These are phyloP conservation scores for Conticribra weissflogii DNA, from an alignment of 108 stramenopile species.

Conservation along the genomic window DNA sequence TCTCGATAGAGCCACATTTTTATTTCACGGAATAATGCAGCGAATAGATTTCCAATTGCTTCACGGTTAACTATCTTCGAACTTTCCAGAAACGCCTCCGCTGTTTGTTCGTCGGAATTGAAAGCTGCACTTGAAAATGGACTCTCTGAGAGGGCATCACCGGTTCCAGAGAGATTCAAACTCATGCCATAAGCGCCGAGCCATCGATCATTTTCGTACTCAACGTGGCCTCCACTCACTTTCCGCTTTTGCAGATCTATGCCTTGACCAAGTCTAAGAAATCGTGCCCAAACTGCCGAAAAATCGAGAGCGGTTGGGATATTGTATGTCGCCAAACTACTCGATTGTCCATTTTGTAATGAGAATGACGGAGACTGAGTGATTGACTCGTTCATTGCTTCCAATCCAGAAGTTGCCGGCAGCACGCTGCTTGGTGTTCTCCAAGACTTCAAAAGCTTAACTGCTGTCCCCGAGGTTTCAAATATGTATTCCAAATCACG, in stretches of 20 bases:
- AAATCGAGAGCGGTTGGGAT: constrained; percentile 70
- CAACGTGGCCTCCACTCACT: constrained; percentile 87
- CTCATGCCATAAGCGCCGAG: constrained; percentile 83
- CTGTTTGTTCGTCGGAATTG: constrained; percentile 39
- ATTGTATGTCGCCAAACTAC: constrained; percentile 43
- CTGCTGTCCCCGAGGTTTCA: constrained; percentile 86
- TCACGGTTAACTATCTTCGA: constrained; percentile 47
- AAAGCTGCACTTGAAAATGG: constrained; percentile 53
- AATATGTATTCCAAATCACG: constrained; percentile 91
- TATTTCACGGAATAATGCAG: constrained; percentile 80
- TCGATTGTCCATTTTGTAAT: constrained; percentile 4
- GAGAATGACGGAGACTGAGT: constrained; percentile 36
- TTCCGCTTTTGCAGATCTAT: constrained; percentile 89
- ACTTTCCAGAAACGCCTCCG: constrained; percentile 26
- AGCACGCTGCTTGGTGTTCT: constrained; percentile 36
- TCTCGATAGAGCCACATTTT: constrained; percentile 90
- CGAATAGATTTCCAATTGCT: constrained; percentile 74
- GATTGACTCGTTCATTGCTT: constrained; percentile 29
- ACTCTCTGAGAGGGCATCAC: constrained; percentile 84
- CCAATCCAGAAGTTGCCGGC: constrained; percentile 17
- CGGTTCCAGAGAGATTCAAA: constrained; percentile 81
- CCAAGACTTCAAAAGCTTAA: constrained; percentile 64
- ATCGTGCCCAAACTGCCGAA: constrained; percentile 71
- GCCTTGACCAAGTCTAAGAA: constrained; percentile 82
- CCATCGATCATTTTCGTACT: constrained; percentile 88